These are phyloP conservation scores for Phytophthora pseudosyringae DNA, from an alignment of 352 stramenopile genomes.

Conservation along the genomic window DNA sequence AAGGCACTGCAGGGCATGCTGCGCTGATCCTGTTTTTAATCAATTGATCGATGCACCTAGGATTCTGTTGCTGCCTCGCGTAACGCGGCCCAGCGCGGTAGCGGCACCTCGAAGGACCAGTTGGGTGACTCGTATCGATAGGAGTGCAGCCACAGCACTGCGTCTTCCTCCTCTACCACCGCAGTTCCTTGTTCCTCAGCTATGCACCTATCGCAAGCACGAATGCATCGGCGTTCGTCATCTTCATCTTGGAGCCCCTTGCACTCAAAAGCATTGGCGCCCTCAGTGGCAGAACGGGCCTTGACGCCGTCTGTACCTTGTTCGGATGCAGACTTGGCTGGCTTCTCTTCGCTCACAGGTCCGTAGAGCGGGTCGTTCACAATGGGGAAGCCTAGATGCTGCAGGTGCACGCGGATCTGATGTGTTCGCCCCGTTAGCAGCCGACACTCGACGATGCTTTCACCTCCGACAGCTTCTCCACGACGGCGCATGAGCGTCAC, in stretches of 20 bases:
- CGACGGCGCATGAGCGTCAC: conserved; percentile 50
- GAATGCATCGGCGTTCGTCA: conserved; percentile 27
- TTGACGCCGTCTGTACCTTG: neutral
- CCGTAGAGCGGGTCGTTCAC: conserved; percentile 96
- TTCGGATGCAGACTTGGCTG: neutral
- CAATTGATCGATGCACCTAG: neutral
- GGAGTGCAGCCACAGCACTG: conserved; percentile 57
- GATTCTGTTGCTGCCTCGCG: neutral
- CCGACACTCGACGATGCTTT: conserved; percentile 89
- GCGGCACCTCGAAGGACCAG: conserved; percentile 50
- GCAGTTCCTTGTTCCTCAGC: neutral
- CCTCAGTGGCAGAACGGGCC: neutral
- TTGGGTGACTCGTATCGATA: conserved; percentile 49
- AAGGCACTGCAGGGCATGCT: neutral
- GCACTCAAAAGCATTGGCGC: neutral
- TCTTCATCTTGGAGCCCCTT: neutral
- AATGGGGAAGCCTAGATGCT: conserved; percentile 89
- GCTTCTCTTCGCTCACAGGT: conserved; percentile 1
- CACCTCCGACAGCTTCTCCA: conserved; percentile 17
- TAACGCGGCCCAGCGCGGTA: conserved; percentile 45
- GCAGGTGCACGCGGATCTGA: conserved; percentile 95
- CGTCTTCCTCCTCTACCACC: conserved; percentile 9
- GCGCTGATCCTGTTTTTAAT: neutral
- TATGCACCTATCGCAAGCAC: conserved; percentile 29
- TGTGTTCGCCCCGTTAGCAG: conserved; percentile 94